Evolutionary conservation across 805 yeast species (phyloP), one percentile per base, ranked within the genome.

Genomic region (Spathaspora girioi): DNA sequence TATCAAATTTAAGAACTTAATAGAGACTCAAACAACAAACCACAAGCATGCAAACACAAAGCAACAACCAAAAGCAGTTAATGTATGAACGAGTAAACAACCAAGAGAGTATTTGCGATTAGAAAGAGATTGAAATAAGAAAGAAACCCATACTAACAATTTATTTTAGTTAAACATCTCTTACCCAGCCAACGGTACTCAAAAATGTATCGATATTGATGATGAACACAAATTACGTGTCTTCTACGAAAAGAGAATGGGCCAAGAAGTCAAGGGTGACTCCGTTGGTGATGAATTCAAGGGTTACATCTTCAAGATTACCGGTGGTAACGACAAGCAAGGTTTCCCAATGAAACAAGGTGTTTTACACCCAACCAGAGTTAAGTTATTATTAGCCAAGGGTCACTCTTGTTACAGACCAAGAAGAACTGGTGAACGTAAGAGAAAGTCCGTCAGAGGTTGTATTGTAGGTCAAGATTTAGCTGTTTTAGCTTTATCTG

Each of bases 341-440:
- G 99, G 99, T 83, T 94, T 94, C 97, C 98, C 99, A 82, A 94
- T 96, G 99, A 94, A 92, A 82, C 99, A 96, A 82, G 99, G 99
- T 87, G 99, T 94, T 64, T 82, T 94, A 86, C 94, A 90, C 84
- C 98, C 99, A 81, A 91, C 96, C 86, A 96, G 99, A 87, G 98
- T 94, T 69, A 91, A 89, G 78, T 86, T 94, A 70, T 85, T 94
- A 75, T 83, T 94, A 75, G 78, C 96, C 67, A 86, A 90, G 81
- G 97, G 93, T 72, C 87, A 82, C 83, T 89, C 97, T 68, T 93
- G 98, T 85, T 94, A 94, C 96, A 93, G 99, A 86, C 96, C 97
- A 79, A 94, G 99, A 86, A 90, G 98, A 83, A 73, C 78, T 64
- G 99, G 99, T 87, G 99, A 94, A 86, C 89, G 99, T 84, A 94